Evolutionary conservation across 2,329 filamentous ascomycete species (phyloP).

Genomic region (Hypoxylon sp.): DNA sequence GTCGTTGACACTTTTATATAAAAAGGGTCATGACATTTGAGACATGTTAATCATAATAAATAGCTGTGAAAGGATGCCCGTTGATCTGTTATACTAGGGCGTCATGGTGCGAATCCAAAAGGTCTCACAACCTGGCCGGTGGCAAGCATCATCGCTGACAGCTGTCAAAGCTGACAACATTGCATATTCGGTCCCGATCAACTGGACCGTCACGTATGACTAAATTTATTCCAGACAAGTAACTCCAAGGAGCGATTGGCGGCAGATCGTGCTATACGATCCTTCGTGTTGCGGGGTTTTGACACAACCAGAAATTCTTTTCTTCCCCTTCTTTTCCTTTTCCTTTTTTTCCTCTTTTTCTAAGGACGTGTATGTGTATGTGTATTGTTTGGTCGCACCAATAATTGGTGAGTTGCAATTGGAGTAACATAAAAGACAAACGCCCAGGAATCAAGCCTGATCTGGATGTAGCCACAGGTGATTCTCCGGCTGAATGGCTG

Average conservation of each 20-base stretch:
- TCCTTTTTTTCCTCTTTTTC: not conserved
- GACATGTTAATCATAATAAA: not conserved
- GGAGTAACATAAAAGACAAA: conserved; percentile 5
- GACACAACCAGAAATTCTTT: conserved; percentile 3
- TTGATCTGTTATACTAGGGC: conserved; percentile 9
- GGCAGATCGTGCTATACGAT: conserved; percentile 39
- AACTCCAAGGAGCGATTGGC: conserved; percentile 35
- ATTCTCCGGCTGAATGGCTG: conserved; percentile 28
- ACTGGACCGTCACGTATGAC: conserved; percentile 29
- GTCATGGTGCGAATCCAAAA: conserved; percentile 2
- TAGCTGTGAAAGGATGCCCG: not conserved
- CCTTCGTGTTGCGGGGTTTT: conserved; percentile 42
- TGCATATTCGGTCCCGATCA: conserved; percentile 21
- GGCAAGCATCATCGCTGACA: not conserved
- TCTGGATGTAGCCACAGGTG: conserved; percentile 31
- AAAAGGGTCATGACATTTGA: not conserved
- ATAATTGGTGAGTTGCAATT: conserved; percentile 23
- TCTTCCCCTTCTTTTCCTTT: not conserved
- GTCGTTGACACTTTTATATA: not conserved
- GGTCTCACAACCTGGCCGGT: not conserved
- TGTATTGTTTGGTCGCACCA: conserved; percentile 20
- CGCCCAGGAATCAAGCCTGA: conserved; percentile 23
- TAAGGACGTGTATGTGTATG: conserved; percentile 13
- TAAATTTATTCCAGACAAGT: conserved; percentile 35
- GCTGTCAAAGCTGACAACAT: conserved; percentile 20